A percentile compares a stretch with the other conserved stretches of the same genome.
Evolutionary conservation across 345 rosid species (phyloP).

Genomic region (Euclidium syriacum): DNA sequence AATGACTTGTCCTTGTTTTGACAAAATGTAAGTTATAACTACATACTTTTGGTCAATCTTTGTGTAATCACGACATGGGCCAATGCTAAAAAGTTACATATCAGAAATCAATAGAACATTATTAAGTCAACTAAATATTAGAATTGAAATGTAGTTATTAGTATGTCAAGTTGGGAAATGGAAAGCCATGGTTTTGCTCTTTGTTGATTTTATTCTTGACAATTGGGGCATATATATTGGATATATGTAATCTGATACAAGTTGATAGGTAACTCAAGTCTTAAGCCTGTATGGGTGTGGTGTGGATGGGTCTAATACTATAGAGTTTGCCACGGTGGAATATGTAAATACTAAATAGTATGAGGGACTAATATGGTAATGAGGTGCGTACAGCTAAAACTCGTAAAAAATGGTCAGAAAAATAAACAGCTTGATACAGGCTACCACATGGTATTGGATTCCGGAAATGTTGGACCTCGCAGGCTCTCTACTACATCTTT

Average conservation of each 20-base stretch:
- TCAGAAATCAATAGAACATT: not conserved
- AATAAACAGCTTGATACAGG: too few relatives aligned
- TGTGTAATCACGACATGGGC: not conserved
- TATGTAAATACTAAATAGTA: not conserved
- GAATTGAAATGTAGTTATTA: slow-evolving; percentile 3
- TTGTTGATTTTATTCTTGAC: not conserved
- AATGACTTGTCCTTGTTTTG: slow-evolving; percentile 14
- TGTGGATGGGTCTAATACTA: not conserved
- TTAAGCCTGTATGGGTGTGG: not conserved
- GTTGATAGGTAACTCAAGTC: slow-evolving; percentile 20
- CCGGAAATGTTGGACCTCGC: too few relatives aligned
- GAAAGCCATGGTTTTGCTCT: slow-evolving; percentile 11
- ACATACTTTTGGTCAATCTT: slow-evolving; percentile 7
- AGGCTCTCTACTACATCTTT: too few relatives aligned
- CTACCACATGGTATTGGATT: too few relatives aligned
- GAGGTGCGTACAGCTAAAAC: too few relatives aligned
- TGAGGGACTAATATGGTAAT: not conserved
- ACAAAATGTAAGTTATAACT: slow-evolving; percentile 10
- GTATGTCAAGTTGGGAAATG: slow-evolving; percentile 22
- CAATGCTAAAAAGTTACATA: not conserved
- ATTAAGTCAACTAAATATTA: slow-evolving; percentile 3
- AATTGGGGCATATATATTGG: not conserved
- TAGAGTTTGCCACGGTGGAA: slow-evolving; percentile 7
- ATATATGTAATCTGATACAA: slow-evolving; percentile 11
- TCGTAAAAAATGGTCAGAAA: too few relatives aligned